These are phyloP conservation scores for Sisymbrium altissimum DNA, from an alignment of 345 rosid species.

Conservation along the genomic window DNA sequence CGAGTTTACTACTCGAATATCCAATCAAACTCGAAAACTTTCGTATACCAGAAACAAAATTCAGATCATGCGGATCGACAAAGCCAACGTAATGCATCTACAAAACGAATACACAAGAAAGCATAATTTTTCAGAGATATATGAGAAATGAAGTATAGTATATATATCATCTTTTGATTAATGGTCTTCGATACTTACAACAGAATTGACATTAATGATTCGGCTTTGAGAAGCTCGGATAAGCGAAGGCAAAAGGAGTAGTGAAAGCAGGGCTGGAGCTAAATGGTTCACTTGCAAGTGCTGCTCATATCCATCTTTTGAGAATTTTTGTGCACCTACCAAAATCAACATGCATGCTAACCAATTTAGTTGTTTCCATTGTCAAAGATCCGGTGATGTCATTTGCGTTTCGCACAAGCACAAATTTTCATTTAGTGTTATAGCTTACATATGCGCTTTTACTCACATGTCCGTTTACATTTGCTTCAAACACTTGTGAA, in stretches of 20 bases:
- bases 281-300: conserved; percentile 96
- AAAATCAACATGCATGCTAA: not conserved
- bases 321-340: conserved; percentile 72
- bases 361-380: not conserved
- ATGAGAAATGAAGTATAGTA: not conserved
- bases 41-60: conserved; percentile 58
- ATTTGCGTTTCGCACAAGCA: not conserved
- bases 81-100: conserved; percentile 92
- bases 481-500: not conserved
- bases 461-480: not conserved
- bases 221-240: conserved; percentile 78
- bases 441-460: not conserved
- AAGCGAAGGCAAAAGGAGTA: conserved; percentile 81
- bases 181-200: conserved; percentile 47
- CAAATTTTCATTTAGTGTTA: not conserved
- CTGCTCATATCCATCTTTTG: conserved; percentile 79
- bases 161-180: not conserved
- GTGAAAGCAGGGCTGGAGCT: conserved; percentile 79
- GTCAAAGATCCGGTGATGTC: not conserved
- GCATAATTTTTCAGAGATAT: not conserved
- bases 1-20: conserved; percentile 76
- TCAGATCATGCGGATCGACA: conserved; percentile 80
- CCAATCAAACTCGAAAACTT: conserved; percentile 71
- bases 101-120: not conserved
- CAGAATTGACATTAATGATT: conserved; percentile 77